These are phyloP conservation scores for Glycyrrhiza uralensis DNA, from an alignment of 306 rosid genomes.

Conservation along the genomic window DNA sequence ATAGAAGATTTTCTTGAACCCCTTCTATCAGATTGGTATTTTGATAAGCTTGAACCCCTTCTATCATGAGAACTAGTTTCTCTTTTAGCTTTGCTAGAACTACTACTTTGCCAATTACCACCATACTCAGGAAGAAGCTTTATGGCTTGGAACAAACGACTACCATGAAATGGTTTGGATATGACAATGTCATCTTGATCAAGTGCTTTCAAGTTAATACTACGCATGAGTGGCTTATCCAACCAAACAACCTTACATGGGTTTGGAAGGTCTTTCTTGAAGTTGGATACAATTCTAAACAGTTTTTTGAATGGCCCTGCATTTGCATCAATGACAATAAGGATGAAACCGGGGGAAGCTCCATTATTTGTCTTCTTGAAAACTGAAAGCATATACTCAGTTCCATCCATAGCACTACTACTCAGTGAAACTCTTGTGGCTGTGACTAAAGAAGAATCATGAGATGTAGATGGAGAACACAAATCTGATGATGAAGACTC, in stretches of 20 bases:
- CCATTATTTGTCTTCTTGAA: slow-evolving; percentile 24
- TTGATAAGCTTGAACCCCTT: slow-evolving; percentile 12
- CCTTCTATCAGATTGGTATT: not conserved
- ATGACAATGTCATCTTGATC: slow-evolving; percentile 45
- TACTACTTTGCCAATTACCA: slow-evolving; percentile 28
- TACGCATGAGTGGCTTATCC: slow-evolving; percentile 30
- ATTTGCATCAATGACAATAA: slow-evolving; percentile 36
- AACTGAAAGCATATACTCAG: slow-evolving; percentile 9
- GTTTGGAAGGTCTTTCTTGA: slow-evolving; percentile 24
- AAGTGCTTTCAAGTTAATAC: not conserved
- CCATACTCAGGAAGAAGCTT: slow-evolving; percentile 72
- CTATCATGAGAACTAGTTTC: not conserved
- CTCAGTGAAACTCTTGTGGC: slow-evolving; percentile 19
- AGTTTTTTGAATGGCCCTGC: slow-evolving; percentile 35
- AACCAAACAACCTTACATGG: slow-evolving; percentile 70
- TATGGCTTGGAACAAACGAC: slow-evolving; percentile 42
- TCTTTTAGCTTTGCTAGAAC: not conserved
- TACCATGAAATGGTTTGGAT: slow-evolving; percentile 65
- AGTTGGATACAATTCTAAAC: not conserved
- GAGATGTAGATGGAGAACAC: slow-evolving; percentile 11
- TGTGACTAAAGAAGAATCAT: not conserved
- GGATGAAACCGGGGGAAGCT: slow-evolving; percentile 21
- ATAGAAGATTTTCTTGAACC: not conserved
- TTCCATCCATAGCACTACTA: slow-evolving; percentile 25
- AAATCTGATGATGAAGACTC: slow-evolving; percentile 25